These are phyloP conservation scores for Ormosia emarginata DNA, from an alignment of 306 rosid species.

Conservation along the genomic window DNA sequence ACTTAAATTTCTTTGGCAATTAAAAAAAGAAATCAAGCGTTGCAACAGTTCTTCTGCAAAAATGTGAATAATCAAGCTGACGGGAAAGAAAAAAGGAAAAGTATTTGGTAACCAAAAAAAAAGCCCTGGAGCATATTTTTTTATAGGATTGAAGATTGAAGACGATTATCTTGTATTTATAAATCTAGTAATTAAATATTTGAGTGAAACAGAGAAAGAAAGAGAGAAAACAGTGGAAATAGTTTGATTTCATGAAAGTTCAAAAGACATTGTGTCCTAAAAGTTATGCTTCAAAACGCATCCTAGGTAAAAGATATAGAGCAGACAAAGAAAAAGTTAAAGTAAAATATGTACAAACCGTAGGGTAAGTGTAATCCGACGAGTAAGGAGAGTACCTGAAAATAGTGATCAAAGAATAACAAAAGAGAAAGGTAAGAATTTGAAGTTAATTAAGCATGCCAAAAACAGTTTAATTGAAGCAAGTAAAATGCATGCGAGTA, in stretches of 20 bases:
- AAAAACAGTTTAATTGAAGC: neutral
- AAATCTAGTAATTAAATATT: neutral
- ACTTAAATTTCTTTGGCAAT: neutral
- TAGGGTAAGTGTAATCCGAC: conserved; percentile 84
- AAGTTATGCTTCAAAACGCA: conserved; percentile 38
- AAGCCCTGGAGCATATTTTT: neutral
- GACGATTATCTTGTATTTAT: neutral
- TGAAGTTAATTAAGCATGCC: neutral
- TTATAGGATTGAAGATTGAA: neutral
- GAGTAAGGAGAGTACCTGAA: conserved; percentile 97
- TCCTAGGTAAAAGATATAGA: conserved; percentile 38
- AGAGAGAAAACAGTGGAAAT: conserved; percentile 17
- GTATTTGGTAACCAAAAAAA: neutral
- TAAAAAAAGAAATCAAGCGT: neutral
- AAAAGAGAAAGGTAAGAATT: neutral
- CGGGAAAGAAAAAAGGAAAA: neutral
- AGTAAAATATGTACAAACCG: conserved; percentile 60
- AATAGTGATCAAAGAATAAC: conserved; percentile 8
- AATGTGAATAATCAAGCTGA: neutral
- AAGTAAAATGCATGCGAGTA: neutral
- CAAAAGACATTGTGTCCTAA: conserved; percentile 32
- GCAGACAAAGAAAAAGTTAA: conserved; percentile 2
- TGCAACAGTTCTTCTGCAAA: neutral
- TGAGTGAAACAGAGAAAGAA: neutral
- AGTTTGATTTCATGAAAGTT: conserved; percentile 23